Percentiles rank a stretch among this genome's conserved stretches.
Evolutionary conservation across 106 monocot genomes (phyloP).

Genomic region (Phalaenopsis aphrodite): DNA sequence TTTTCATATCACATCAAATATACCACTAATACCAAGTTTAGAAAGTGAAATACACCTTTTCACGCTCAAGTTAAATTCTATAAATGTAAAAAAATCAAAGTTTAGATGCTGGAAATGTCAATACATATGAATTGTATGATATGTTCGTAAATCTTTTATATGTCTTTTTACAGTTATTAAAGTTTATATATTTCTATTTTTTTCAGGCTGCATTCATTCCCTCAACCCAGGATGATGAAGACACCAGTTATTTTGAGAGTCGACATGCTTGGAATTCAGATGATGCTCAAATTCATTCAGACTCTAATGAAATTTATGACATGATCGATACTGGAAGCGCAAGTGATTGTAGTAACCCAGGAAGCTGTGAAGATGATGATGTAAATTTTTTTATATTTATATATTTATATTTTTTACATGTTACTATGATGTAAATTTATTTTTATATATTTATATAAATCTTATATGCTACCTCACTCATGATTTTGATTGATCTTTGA

Average conservation of each 20-base stretch:
- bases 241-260: constrained; percentile 87
- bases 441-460: neutral
- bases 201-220: constrained; percentile 90
- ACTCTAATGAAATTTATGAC: constrained; percentile 34
- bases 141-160: neutral
- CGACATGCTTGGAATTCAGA: constrained; percentile 66
- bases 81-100: too few relatives aligned
- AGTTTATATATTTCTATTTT: neutral
- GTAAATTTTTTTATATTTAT: constrained; percentile 23
- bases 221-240: constrained; percentile 69
- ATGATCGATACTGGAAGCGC: constrained; percentile 35
- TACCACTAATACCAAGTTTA: too few relatives aligned
- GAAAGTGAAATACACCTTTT: too few relatives aligned
- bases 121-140: too few relatives aligned
- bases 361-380: constrained; percentile 66
- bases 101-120: too few relatives aligned
- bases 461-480: neutral
- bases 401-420: neutral
- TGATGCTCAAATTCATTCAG: constrained; percentile 21
- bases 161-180: neutral
- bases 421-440: constrained; percentile 39
- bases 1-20: too few relatives aligned
- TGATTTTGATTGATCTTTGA: constrained; percentile 9
- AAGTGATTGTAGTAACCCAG: constrained; percentile 59
- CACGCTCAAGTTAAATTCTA: too few relatives aligned